phyloP scores from a whole-genome alignment of 2,329 filamentous ascomycete genomes.

The Westerdykella aurantiaca region DNA sequence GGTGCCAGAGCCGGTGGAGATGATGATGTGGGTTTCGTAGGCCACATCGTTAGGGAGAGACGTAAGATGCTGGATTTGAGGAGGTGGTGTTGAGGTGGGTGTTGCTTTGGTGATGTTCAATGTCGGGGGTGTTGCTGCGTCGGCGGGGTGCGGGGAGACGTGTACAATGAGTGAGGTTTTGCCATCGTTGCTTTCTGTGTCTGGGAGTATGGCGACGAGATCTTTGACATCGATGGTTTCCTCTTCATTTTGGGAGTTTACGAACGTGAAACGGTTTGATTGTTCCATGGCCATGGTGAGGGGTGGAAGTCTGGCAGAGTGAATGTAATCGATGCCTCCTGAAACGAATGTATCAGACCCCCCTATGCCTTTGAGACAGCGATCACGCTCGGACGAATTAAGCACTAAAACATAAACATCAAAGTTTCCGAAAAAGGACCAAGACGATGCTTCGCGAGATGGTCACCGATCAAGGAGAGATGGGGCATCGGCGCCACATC shows the following conservation, averaged over 20 bases:
- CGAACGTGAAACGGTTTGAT: slow-evolving; percentile 7
- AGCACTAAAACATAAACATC: too few species aligned
- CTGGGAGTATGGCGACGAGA: slow-evolving; percentile 9
- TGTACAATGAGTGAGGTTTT: slow-evolving; percentile 10
- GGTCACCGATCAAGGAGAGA: too few species aligned
- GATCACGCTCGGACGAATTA: too few species aligned
- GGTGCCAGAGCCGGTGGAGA: slow-evolving; percentile 44
- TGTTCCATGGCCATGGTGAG: slow-evolving; percentile 2
- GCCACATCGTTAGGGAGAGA: slow-evolving; percentile 3
- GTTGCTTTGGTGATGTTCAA: slow-evolving; percentile 15
- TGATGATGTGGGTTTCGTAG: slow-evolving; percentile 38
- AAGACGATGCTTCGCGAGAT: too few species aligned
- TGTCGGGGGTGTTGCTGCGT: slow-evolving; percentile 8
- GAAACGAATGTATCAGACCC: too few species aligned
- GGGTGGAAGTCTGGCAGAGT: too few species aligned
- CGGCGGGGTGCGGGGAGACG: slow-evolving; percentile 3
- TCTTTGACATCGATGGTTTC: slow-evolving; percentile 8
- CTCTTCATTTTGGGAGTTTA: slow-evolving; percentile 7
- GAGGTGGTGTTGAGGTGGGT: slow-evolving; percentile 8
- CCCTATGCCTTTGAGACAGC: too few species aligned
- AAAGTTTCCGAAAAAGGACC: too few species aligned
- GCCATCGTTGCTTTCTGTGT: neutral
- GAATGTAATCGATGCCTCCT: too few species aligned
- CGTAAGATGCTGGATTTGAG: neutral
- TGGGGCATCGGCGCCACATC: too few species aligned